Base-by-base conservation (phyloP, 1,139 yeast species). In the Lodderomyces pseudojiufengensis region DNA sequence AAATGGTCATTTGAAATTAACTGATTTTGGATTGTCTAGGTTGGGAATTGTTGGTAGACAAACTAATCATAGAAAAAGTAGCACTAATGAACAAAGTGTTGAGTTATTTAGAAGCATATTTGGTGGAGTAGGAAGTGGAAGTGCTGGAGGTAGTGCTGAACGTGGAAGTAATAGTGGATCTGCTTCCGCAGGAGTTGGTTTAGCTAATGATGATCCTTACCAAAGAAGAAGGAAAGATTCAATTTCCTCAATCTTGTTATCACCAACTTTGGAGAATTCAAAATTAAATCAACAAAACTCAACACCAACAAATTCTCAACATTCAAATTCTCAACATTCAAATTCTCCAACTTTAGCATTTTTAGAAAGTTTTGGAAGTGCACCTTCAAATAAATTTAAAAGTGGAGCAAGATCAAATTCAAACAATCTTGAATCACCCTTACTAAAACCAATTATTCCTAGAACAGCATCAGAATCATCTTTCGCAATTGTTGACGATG, bases 11-110 rank as follows among this genome's bases (percentile, higher is more conserved):
- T 62, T 92, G 46, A 94, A 92, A 56, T 63, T 94, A 44, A 90
- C 97, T 0, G 98, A 94, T 61, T 94, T 94, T 64, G 99, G 98
- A 1, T 70, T 94, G 33, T 85, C 95, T 4, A 68, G 95, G 54
- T 80, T 88, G 69, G 97, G 97, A 16, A 75, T 90, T 32, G 78
- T 87, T 26, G 85, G 90, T 27, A 78, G 97, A 57, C 96, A 87
- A 55, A 69, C 68, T 5, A 48, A 58, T 30, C 71, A 71, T 28
- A 47, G 78, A 18, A 66, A 65, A 33, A 69, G 74, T 43, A 65
- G 71, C 39, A 59, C 70, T 5, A 61, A 73, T 5, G 76, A 70
- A 34, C 72, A 65, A 36, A 70, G 68, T 1, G 63, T 70, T 32
- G 76, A 70, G 36, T 41, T 62, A 15, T 69, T 70, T 48, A 50